Evolutionary conservation across 2,329 filamentous ascomycete genomes (phyloP), one percentile per base, ranked within the genome.

Genomic region (Thermoascus crustaceus): DNA sequence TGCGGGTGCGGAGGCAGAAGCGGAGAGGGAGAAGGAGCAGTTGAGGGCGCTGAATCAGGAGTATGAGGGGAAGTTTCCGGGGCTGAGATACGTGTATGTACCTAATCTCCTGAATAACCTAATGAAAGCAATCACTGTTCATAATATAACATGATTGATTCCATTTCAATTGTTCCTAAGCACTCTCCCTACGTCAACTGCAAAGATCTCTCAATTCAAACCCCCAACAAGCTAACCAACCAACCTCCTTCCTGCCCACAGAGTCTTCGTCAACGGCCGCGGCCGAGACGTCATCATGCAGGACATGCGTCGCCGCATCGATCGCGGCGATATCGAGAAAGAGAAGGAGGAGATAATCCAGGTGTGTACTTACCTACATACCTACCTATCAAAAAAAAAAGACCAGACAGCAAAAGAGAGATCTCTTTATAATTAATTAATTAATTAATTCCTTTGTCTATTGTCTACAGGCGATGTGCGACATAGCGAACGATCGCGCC

Each of bases 221-320:
- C 22, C n/a, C n/a, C n/a, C n/a, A n/a, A n/a, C 22, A 24, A n/a
- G 7, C 22, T n/a, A 24, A 7, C 22, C 22, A 24, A n/a, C 13
- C 29, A 16, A 31, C 18, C 16, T 27, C 16, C 9, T 11, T 24
- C 21, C 11, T 30, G n/a, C n/a, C 17, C 31, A 22, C 43, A 78
- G 74, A 27, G 84, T 89, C 11, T 95, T 94, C 57, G 89, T 95
- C 37, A 88, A 94, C 56, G 86, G 85, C 1, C 73, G 88, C 30
- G 72, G 75, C 25, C 71, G 86, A 38, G 71, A 74, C 2, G 74
- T 76, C 42, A 81, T 95, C 37, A 85, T 94, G 80, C 69, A 76
- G 43, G 80, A 94, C 50, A 94, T 94, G 84, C 73, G 73, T 43
- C 57, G 63, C 34, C 72, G 88, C 34, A 94, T 94, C 51, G 73